Percentiles rank a stretch among this genome's conserved stretches.
Conservation (phyloP, 306 rosid species). For the Sesbania bispinosa region DNA sequence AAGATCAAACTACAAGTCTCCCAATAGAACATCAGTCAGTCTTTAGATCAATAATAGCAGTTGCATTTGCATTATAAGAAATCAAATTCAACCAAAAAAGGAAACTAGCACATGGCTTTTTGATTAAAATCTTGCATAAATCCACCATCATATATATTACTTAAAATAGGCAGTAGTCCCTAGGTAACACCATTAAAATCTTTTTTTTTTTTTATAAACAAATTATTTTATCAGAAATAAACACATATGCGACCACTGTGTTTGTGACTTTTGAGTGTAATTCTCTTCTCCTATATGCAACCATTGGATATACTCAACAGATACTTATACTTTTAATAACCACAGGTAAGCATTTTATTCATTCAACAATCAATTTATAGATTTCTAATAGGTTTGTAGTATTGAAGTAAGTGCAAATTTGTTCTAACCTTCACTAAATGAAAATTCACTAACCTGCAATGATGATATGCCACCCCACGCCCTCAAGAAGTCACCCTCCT, state of each 20-base stretch:
- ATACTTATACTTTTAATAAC: neutral
- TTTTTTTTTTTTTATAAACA: too few species aligned
- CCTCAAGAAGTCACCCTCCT: slow-evolving; percentile 77
- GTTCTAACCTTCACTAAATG: neutral
- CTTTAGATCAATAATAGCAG: neutral
- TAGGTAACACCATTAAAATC: too few species aligned
- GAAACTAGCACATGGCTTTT: slow-evolving; percentile 16
- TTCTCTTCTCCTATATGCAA: too few species aligned
- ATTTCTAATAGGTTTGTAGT: neutral
- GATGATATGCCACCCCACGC: slow-evolving; percentile 98
- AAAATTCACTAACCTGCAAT: slow-evolving; percentile 61
- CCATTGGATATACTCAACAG: too few species aligned
- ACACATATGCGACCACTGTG: too few species aligned
- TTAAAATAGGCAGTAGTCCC: too few species aligned
- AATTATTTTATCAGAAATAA: too few species aligned
- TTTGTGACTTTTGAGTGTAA: too few species aligned
- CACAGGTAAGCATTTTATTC: neutral
- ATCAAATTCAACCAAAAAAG: slow-evolving; percentile 5
- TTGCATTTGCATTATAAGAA: neutral
- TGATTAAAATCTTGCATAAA: neutral
- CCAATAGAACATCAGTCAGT: slow-evolving; percentile 17
- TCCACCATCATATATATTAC: neutral
- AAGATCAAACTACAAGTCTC: slow-evolving; percentile 66
- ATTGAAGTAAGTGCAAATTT: neutral
- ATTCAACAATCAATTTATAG: neutral